Base-by-base conservation (phyloP, 306 rosid species). In the Prunus persica region DNA sequence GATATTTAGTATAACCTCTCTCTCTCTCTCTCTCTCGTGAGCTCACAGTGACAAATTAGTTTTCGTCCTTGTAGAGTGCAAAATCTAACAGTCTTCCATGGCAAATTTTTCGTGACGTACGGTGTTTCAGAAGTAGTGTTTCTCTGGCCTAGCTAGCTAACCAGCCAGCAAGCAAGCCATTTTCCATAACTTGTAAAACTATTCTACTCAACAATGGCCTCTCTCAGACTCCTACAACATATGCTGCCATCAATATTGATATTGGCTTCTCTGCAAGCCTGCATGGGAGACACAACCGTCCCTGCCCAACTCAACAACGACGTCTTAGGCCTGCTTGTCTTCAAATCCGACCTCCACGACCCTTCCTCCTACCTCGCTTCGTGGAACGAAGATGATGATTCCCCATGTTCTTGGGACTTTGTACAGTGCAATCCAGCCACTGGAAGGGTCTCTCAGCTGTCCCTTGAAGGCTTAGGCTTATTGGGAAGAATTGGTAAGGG, bases 361-460 rank as follows among this genome's bases (percentile, higher is more conserved):
- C 97, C 96, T 65, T 86, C 87, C 69, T 81, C 86, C 1, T 52
- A 77, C 47, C 98, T 95, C 14, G 55, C 88, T 16, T 90, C 93
- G 3, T 95, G 98, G 98, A 91, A 88, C 61, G 98, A 95, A 78
- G 98, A 95, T 24, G 92, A 92, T 65, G 86, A 56, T 0, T 86
- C 77, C 41, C 90, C 97, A 3, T 95, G 98, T 72, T 84, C 91
- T 14, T 95, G 98, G 98, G 65, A 58, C 28, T 87, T 71, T 49
- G 78, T 95, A 11, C 70, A 61, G 15, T 95, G 98, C 87, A 90
- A 81, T 62, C 88, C 88, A 3, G 46, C 20, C 67, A 84, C 71
- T 47, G 81, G 86, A 57, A 84, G 89, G 65, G 97, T 95, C 24
- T 75, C 88, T 1, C 88, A 88, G 65, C 71, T 95, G 14, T 80